These are phyloP conservation scores for Eucalyptus pumila DNA, from an alignment of 345 rosid genomes.

Conservation along the genomic window DNA sequence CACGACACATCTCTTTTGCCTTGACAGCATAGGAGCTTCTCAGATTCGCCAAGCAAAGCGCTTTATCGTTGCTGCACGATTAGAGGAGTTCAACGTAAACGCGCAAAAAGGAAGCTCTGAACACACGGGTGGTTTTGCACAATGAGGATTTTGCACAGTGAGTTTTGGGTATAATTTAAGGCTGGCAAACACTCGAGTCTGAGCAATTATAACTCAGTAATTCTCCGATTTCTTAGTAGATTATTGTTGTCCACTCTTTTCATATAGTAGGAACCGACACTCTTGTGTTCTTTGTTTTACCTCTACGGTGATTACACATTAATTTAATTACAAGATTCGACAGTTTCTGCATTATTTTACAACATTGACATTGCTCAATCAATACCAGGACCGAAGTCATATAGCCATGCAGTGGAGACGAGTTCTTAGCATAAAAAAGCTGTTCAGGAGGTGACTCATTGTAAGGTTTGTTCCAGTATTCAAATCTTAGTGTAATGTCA, in stretches of 20 bases:
- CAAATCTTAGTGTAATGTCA: too few relatives aligned
- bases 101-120: neutral
- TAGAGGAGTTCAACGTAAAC: neutral
- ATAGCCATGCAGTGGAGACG: too few relatives aligned
- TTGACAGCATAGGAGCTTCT: too few relatives aligned
- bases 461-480: too few relatives aligned
- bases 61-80: neutral
- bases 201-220: neutral
- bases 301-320: neutral
- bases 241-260: neutral
- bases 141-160: neutral
- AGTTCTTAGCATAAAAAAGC: too few relatives aligned
- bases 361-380: too few relatives aligned
- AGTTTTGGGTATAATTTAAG: too few relatives aligned
- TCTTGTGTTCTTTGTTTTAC: neutral
- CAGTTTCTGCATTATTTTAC: too few relatives aligned
- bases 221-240: neutral
- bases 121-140: neutral
- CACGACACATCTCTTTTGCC: neutral
- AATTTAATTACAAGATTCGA: neutral
- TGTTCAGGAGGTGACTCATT: too few relatives aligned
- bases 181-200: too few relatives aligned
- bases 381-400: too few relatives aligned
- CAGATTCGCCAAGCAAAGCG: too few relatives aligned
- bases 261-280: neutral